Evolutionary conservation across 495 filamentous ascomycete species (phyloP).

Genomic region (Neurospora africana): DNA sequence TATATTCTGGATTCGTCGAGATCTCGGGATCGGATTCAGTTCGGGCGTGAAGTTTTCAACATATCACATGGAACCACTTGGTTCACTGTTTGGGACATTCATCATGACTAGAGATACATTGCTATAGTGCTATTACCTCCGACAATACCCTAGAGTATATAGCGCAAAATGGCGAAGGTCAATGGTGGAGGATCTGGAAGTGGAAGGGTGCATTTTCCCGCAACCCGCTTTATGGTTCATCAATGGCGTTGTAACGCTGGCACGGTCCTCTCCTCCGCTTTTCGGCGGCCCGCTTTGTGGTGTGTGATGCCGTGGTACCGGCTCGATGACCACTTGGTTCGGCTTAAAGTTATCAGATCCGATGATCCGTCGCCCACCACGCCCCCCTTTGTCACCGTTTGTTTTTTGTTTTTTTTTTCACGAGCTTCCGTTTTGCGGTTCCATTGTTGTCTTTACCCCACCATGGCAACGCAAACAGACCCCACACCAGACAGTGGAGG

Average conservation of each 20-base stretch:
- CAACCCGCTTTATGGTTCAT: background rate
- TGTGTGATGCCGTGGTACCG: background rate
- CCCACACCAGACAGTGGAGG: background rate
- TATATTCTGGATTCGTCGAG: background rate
- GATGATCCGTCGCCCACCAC: conserved; percentile 2
- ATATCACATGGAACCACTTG: background rate
- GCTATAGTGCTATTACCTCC: background rate
- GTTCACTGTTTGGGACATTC: background rate
- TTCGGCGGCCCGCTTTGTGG: background rate
- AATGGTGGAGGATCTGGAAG: background rate
- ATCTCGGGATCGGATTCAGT: background rate
- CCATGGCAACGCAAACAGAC: background rate
- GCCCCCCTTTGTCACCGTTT: background rate
- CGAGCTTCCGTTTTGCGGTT: background rate
- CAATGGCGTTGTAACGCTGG: background rate
- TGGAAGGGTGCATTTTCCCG: background rate
- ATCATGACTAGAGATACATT: background rate
- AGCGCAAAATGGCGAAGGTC: background rate
- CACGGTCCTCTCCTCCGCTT: background rate
- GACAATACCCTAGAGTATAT: too few relatives aligned
- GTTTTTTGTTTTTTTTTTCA: background rate
- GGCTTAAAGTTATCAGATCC: conserved; percentile 13
- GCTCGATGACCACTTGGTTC: background rate
- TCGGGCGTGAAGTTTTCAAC: background rate
- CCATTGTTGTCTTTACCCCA: background rate